These are phyloP conservation scores for Arabis hirsuta DNA, from an alignment of 345 rosid species.

Conservation along the genomic window DNA sequence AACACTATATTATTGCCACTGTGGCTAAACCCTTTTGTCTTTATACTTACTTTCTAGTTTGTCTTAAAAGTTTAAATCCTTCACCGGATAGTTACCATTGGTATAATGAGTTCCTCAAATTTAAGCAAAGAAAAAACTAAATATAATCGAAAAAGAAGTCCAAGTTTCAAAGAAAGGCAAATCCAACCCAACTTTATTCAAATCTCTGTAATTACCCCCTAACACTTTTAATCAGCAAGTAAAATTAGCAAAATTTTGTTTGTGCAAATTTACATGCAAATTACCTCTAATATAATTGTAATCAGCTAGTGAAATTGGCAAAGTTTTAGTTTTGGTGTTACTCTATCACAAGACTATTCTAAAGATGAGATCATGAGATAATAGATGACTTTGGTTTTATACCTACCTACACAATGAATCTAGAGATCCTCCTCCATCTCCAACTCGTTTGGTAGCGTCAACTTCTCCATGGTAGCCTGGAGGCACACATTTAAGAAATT, in stretches of 20 bases:
- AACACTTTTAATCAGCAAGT: conserved; percentile 5
- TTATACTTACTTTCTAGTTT: conserved; percentile 32
- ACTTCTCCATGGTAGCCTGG: conserved; percentile 46
- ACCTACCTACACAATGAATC: conserved; percentile 29
- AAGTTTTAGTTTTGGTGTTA: conserved; percentile 28
- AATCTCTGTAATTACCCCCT: conserved; percentile 3
- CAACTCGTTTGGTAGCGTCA: conserved; percentile 40
- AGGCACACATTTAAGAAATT: not conserved
- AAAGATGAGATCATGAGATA: conserved; percentile 23
- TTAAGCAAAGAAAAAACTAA: conserved; percentile 18
- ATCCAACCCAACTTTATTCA: conserved; percentile 33
- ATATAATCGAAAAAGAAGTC: conserved; percentile 4
- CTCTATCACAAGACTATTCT: conserved; percentile 12
- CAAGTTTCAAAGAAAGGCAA: conserved; percentile 5
- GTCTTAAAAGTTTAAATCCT: conserved; percentile 30
- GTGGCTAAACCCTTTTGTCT: conserved; percentile 30
- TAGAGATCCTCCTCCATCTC: conserved; percentile 32
- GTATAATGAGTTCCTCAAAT: conserved; percentile 25
- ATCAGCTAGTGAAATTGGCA: conserved; percentile 25
- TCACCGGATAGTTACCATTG: conserved; percentile 40
- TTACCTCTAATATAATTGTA: not conserved
- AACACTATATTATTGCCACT: conserved; percentile 30
- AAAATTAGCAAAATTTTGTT: conserved; percentile 28
- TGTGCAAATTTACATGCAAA: not conserved
- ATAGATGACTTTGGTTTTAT: conserved; percentile 27